Evolutionary conservation across 2,329 filamentous ascomycete species (phyloP), one percentile per base, ranked within the genome.

Genomic region (Phialocephala sp.): DNA sequence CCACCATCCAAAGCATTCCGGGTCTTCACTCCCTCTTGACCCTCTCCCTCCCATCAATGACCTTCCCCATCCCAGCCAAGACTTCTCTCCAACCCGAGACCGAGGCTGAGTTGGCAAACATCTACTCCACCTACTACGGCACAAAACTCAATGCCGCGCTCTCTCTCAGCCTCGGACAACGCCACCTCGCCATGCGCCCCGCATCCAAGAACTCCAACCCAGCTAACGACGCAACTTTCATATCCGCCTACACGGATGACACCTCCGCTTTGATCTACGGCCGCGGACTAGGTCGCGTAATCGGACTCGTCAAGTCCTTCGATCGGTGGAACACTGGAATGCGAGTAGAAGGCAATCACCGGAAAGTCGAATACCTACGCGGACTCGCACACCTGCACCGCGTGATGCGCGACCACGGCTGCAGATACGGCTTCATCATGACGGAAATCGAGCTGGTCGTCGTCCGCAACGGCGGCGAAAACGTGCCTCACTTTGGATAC

Each of bases 241-340:
- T 85, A 35, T 82, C 82, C 45, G 84, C 84, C 69, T 85, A 85
- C 73, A 77, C 80, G n/a, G 81, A 80, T 35, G 83, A 85, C 70
- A 80, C 76, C 4, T 82, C 83, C 15, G 75, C 76, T 11, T 83
- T 83, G 4, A 77, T 80, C 65, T 78, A 81, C 4, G 83, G 83
- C 12, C 77, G 79, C 2, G 73, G 84, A 74, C 75, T 87, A 78
- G 75, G 90, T 27, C 88, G 91, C 37, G 85, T 93, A 14, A 89
- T 94, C 58, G 92, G 94, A 8, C 85, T 97, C n/a, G 91, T 96
- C 73, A 94, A 94, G 80, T 91, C 89, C 76, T 97, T 94, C 76
- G 91, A 97, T 78, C 90, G 92, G 73, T 97, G 96, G 91, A 97
- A 97, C 83, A 95, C 93, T 0, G 92, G 91, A 68, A 97, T 97